Evolutionary conservation across 768 basidiomycete species (phyloP).

Genomic region (Dendrothele bispora): DNA sequence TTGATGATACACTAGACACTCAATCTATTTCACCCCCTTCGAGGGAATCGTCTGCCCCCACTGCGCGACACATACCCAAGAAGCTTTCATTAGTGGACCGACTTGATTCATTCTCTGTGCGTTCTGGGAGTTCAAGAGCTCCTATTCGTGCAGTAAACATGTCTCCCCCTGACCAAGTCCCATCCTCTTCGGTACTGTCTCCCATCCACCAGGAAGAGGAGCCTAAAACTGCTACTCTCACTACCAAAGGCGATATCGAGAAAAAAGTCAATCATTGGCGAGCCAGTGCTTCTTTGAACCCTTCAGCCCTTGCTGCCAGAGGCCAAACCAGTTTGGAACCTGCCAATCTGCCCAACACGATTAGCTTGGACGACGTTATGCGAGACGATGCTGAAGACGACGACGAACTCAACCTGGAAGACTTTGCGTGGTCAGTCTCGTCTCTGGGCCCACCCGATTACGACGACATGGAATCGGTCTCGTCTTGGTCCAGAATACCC

Average conservation of each 20-base stretch:
- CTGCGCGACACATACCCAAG: constrained; percentile 54
- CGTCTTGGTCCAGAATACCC: constrained; percentile 34
- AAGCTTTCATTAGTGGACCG: constrained; percentile 72
- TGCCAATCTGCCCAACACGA: constrained; percentile 47
- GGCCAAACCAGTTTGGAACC: constrained; percentile 53
- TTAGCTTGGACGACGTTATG: constrained; percentile 30
- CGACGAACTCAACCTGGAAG: constrained; percentile 56
- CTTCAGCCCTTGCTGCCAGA: constrained; percentile 46
- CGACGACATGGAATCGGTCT: constrained; percentile 37
- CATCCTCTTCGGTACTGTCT: constrained; percentile 36
- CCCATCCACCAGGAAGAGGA: constrained; percentile 66
- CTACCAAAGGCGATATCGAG: constrained; percentile 47
- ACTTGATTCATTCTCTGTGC: constrained; percentile 46
- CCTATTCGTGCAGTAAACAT: constrained; percentile 22
- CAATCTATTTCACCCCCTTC: constrained; percentile 25
- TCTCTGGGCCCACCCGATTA: constrained; percentile 61
- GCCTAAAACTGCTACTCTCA: constrained; percentile 46
- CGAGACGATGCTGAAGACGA: constrained; percentile 24
- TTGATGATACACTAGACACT: constrained; percentile 38
- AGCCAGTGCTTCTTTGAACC: constrained; percentile 49
- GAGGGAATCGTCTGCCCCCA: constrained; percentile 26
- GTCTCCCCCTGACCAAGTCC: constrained; percentile 26
- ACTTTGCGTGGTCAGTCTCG: constrained; percentile 70
- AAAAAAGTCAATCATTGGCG: constrained; percentile 68
- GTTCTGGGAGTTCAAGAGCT: constrained; percentile 29